Conservation (phyloP, 164 flowering plant genomes). For the Nymphaea thermarum region DNA sequence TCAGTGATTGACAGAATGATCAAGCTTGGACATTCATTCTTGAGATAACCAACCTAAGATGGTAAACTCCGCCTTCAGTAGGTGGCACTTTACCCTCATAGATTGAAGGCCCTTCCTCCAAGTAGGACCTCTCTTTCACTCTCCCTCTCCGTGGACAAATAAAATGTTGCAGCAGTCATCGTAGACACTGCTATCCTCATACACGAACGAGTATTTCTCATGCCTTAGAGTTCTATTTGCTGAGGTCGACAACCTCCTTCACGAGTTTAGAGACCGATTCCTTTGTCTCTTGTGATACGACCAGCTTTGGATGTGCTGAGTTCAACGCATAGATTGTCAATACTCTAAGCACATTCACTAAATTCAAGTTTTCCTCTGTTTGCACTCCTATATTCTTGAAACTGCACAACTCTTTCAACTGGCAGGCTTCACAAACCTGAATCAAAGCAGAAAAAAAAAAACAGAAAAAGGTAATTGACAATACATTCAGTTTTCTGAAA, state of each 20-base stretch:
- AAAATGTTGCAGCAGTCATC: background rate
- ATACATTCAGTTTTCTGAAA: too few relatives aligned
- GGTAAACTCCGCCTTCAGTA: too few relatives aligned
- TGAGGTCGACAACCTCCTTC: slow-evolving; percentile 39
- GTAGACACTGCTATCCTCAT: background rate
- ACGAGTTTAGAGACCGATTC: slow-evolving; percentile 31
- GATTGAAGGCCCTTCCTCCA: too few relatives aligned
- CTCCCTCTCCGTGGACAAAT: background rate
- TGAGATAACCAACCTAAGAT: too few relatives aligned
- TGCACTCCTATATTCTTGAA: slow-evolving; percentile 31
- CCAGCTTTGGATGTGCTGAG: slow-evolving; percentile 22
- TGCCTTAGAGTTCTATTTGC: slow-evolving; percentile 6
- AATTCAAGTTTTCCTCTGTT: slow-evolving; percentile 22
- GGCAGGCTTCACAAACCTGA: slow-evolving; percentile 67
- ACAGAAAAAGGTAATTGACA: background rate
- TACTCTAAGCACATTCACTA: slow-evolving; percentile 40
- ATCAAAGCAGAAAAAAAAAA: background rate
- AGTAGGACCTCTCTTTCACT: background rate
- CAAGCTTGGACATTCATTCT: too few relatives aligned
- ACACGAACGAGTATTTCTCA: background rate
- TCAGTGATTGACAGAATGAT: too few relatives aligned
- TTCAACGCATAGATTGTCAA: slow-evolving; percentile 41
- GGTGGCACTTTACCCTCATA: too few relatives aligned
- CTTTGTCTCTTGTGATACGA: slow-evolving; percentile 39
- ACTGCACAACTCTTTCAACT: slow-evolving; percentile 48